These are phyloP conservation scores for Piper longum DNA, from an alignment of 164 flowering plant genomes.

Conservation along the genomic window DNA sequence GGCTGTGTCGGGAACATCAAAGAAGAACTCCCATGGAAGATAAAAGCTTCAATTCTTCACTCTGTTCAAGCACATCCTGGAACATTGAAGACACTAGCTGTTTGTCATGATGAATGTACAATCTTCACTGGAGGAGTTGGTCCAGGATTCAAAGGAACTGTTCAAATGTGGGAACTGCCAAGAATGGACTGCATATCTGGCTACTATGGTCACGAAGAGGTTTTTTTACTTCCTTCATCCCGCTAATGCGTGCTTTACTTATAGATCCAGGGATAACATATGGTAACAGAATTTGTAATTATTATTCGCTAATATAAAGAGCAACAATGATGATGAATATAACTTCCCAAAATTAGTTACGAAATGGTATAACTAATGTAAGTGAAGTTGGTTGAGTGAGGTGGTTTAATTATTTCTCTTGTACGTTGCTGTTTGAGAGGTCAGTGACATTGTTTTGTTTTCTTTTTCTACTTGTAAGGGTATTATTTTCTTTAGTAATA, in stretches of 20 bases:
- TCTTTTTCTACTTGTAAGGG: too few species aligned
- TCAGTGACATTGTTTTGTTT: neutral
- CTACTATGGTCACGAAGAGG: conserved; percentile 98
- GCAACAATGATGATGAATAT: neutral
- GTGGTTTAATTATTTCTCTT: neutral
- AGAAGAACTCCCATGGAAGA: conserved; percentile 93
- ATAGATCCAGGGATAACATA: neutral
- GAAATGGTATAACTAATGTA: neutral
- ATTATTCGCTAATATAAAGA: neutral
- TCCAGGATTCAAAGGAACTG: conserved; percentile 87
- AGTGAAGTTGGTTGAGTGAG: neutral
- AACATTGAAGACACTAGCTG: conserved; percentile 63
- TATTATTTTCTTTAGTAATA: neutral
- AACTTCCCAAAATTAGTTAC: too few species aligned
- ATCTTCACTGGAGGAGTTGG: conserved; percentile 87
- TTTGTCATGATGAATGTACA: conserved; percentile 65
- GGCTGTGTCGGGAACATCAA: conserved; percentile 61
- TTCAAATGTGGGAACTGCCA: conserved; percentile 83
- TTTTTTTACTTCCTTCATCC: conserved; percentile 14
- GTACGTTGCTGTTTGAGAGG: neutral
- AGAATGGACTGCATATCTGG: conserved; percentile 59
- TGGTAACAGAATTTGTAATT: neutral
- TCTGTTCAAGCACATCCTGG: conserved; percentile 91
- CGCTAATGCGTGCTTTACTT: neutral
- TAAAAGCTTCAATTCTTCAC: conserved; percentile 61